Evolutionary conservation across 192 early-diverging fungal genomes (phyloP), one percentile per base, ranked within the genome.

Genomic region (Obelidium mucronatum): DNA sequence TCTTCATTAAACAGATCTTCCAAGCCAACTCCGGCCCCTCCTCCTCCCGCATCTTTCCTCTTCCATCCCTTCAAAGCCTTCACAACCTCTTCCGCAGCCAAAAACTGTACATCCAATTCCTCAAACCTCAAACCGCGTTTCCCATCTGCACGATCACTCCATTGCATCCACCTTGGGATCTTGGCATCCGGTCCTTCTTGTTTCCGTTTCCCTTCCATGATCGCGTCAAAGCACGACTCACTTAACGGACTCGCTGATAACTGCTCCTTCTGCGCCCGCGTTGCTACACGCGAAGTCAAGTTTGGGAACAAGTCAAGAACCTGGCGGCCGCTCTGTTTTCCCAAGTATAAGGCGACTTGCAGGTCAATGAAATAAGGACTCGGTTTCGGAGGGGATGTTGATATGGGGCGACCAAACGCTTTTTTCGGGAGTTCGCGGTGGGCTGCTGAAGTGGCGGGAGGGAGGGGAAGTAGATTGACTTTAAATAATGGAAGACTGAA

Each of bases 261-360:
- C 6, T 3, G 30, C 35, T 44, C 42, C 72, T 89, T 89, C 62
- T 89, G 83, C n/a, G 62, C 59, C 8, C 6, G 35, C 1, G 77
- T 84, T 22, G 83, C 84, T 2, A 89, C 83, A n/a, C 84, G 78
- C 4, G 66, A 44, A 3, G 24, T 15, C 15, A 87, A 52, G 24
- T 40, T 3, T 11, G 83, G 87, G 64, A 78, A 79, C 63, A 48
- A 40, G 5, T 87, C 84, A 28, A 85, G 60, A 1, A 87, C 73
- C 24, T 78, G 80, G 15, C 80, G 74, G 11, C 82, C 82, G 37
- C 78, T 77, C 39, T 75, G 54, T 55, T 76, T 60, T 3, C 85
- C 85, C 35, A 86, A 67, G 40, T 79, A 77, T 2, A 84, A 76
- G 22, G 79, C 85, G 13, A 89, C 48, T 68, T 89, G 87, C 34